Evolutionary conservation across 306 rosid genomes (phyloP), one percentile per base, ranked within the genome.

Genomic region (Cucumis cinereus): DNA sequence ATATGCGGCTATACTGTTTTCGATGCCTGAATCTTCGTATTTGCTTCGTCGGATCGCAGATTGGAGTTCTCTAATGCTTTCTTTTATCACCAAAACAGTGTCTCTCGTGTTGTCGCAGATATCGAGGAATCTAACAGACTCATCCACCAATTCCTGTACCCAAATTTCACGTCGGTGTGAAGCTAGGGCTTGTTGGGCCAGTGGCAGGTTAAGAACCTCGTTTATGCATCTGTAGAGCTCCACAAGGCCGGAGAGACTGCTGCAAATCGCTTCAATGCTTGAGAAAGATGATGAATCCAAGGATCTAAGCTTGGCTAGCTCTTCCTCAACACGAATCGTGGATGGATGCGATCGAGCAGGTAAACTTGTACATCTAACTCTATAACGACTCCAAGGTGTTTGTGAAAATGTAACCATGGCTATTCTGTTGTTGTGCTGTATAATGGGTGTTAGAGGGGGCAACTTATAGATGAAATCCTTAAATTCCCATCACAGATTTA

Each of bases 281-380:
- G 91, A 54, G 0, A 74, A 73, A 6, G 88, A 69, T 7, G 89
- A 77, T 8, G 90, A 77, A 20, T 85, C 91, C 79, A 76, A 79
- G 24, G 85, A 68, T 82, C 60, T 83, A 36, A 92, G 84, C 84
- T 84, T 88, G 89, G 80, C 77, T 7, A 90, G 87, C 80, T 81
- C 83, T 75, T 87, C 85, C 77, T 90, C 93, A 3, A 84, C 57
- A 47, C 17, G 60, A 23, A 47, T 24, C 36, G 96, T 90, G 85
- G 84, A 88, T 56, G 97, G 93, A 78, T 92, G 97, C 52, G 96
- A 88, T 83, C 93, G 81, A 1, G 87, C 68, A 6, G 97, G 97
- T 78, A 91, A 82, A 59, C 93, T 91, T 41, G 88, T 88, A 64
- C 90, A 84, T 78, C 97, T 73, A 73, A 85, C 66, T 55, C 73